These are phyloP conservation scores for Cladophialophora chaetospira DNA, from an alignment of 2,329 filamentous ascomycete genomes.

Conservation along the genomic window DNA sequence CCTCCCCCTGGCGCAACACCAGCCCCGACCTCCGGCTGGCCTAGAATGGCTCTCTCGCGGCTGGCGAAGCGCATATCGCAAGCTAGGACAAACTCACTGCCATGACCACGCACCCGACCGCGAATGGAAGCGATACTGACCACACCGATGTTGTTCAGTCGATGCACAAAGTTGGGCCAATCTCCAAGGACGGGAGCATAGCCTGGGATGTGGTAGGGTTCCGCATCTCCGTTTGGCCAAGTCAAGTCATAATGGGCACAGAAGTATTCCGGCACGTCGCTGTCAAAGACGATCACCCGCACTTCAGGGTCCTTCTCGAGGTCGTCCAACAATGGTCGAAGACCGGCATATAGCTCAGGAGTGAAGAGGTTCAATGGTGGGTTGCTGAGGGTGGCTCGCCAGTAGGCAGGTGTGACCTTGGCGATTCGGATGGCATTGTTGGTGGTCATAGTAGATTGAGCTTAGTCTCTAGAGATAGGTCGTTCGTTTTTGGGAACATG, in stretches of 20 bases:
- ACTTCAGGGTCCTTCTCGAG: constrained; percentile 1
- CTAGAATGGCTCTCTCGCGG: background rate
- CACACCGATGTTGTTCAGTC: background rate
- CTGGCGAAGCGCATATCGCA: constrained; percentile 6
- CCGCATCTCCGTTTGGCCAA: background rate
- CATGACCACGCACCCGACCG: background rate
- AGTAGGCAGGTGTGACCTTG: background rate
- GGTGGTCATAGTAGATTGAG: background rate
- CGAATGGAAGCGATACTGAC: constrained; percentile 5
- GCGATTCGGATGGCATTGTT: constrained; percentile 1
- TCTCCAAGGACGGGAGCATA: background rate
- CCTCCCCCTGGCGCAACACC: background rate
- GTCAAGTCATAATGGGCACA: constrained; percentile 7
- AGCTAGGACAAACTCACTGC: background rate
- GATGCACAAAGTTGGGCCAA: background rate
- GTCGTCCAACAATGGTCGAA: constrained; percentile 1
- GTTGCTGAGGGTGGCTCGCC: background rate
- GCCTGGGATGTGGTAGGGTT: background rate
- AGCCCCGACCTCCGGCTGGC: constrained; percentile 2
- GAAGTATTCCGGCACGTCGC: constrained; percentile 3
- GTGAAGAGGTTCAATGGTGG: background rate
- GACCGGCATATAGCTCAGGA: background rate
- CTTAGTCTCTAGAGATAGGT: background rate
- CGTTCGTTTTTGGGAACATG: background rate
- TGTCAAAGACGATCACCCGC: constrained; percentile 4